These are phyloP conservation scores for Microbotryum intermedium DNA, from an alignment of 1,284 basidiomycete species.

Conservation along the genomic window DNA sequence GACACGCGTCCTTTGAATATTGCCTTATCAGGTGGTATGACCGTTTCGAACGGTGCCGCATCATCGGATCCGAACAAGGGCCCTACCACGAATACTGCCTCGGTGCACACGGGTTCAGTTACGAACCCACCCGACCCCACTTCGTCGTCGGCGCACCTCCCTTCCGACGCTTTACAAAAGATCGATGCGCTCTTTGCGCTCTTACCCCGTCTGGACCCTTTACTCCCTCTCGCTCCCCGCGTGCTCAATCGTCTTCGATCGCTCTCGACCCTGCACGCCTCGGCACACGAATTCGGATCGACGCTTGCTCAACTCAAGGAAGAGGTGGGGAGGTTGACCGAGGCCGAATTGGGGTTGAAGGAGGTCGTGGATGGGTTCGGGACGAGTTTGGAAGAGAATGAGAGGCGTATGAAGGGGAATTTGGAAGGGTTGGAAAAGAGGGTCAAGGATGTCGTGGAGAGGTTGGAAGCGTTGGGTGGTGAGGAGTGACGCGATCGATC, in stretches of 20 bases:
- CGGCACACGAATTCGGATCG: conserved; percentile 59
- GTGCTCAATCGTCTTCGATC: conserved; percentile 81
- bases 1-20: conserved; percentile 34
- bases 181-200: conserved; percentile 55
- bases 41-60: conserved; percentile 18
- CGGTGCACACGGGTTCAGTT: conserved; percentile 25
- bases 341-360: conserved; percentile 58
- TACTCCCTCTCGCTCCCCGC: conserved; percentile 81
- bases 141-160: conserved; percentile 40
- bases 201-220: conserved; percentile 66
- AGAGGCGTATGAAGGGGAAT: conserved; percentile 61
- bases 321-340: conserved; percentile 55
- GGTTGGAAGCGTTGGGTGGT: conserved; percentile 8
- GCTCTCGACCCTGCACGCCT: conserved; percentile 69
- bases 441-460: conserved; percentile 47
- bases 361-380: conserved; percentile 45
- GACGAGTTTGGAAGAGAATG: conserved; percentile 51
- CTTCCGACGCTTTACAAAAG: conserved; percentile 49
- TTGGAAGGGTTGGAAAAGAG: conserved; percentile 60
- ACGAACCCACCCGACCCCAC: conserved; percentile 14
- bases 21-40: conserved; percentile 41
- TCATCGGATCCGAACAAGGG: conserved; percentile 27
- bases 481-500: neutral
- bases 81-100: conserved; percentile 26
- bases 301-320: conserved; percentile 36